Percentiles rank a stretch among this genome's conserved stretches.
Evolutionary conservation across 176 grass and related monocot genomes (phyloP).

Genomic region (Zea luxurians): DNA sequence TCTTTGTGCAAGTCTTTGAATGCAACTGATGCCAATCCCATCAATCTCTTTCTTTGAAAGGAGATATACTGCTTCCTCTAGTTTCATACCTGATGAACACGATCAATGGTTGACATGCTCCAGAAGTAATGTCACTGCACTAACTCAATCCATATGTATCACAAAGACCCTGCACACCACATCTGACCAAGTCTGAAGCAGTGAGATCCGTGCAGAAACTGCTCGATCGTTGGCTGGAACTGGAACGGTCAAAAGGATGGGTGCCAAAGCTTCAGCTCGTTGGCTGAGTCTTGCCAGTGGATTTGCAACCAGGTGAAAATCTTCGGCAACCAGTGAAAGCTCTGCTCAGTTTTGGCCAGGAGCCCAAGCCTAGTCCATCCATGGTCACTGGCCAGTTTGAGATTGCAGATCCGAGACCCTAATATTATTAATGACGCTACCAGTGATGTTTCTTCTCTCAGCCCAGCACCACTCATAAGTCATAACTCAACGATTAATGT

Average conservation of each 20-base stretch:
- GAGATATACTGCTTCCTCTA: constrained; percentile 24
- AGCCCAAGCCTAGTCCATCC: background rate
- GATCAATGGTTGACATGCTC: background rate
- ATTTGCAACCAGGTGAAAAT: background rate
- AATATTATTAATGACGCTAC: no score
- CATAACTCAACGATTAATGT: no score
- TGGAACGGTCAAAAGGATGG: constrained; percentile 14
- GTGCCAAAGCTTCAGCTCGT: background rate
- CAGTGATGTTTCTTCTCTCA: no score
- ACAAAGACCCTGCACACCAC: background rate
- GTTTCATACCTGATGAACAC: constrained; percentile 43
- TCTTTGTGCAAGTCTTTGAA: no score
- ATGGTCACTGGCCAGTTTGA: background rate
- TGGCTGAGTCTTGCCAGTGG: constrained; percentile 20
- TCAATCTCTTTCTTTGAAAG: no score
- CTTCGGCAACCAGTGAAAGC: background rate
- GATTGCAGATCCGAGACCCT: background rate
- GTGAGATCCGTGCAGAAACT: no score
- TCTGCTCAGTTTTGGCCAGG: background rate
- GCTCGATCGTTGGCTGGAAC: no score
- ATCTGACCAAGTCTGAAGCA: constrained; percentile 11
- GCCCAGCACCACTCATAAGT: no score
- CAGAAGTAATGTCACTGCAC: no score
- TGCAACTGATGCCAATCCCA: no score
- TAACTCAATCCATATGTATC: background rate